Conservation (phyloP, 768 basidiomycete genomes). For the Lanmaoa rubissima region DNA sequence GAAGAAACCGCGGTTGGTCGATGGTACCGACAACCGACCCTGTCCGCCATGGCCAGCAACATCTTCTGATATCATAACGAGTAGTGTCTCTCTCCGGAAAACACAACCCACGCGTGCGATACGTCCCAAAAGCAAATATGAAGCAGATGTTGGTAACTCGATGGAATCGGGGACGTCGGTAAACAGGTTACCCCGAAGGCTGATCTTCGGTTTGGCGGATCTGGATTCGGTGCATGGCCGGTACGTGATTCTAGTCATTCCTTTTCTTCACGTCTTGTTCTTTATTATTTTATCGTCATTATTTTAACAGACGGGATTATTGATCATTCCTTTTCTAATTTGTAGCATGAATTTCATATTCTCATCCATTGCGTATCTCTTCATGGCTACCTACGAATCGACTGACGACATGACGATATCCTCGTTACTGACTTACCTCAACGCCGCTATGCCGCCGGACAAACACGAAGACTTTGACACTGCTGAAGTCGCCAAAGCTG, state of each 20-base stretch:
- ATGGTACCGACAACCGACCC: constrained; percentile 17
- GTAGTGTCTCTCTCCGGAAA: constrained; percentile 19
- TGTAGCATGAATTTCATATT: constrained; percentile 57
- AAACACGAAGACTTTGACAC: constrained; percentile 85
- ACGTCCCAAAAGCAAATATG: constrained; percentile 28
- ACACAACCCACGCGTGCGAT: constrained; percentile 23
- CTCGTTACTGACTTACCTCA: constrained; percentile 65
- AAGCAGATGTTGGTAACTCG: constrained; percentile 19
- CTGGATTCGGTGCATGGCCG: constrained; percentile 59
- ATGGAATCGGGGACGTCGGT: constrained; percentile 15
- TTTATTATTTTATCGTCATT: too few relatives aligned
- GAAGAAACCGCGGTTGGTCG: constrained; percentile 26
- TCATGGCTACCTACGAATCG: constrained; percentile 62
- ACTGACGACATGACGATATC: constrained; percentile 71
- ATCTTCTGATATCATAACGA: constrained; percentile 15
- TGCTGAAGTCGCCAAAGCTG: constrained; percentile 58
- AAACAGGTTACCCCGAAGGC: constrained; percentile 26
- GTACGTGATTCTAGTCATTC: constrained; percentile 38
- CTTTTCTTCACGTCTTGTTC: background rate
- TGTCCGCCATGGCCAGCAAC: constrained; percentile 22
- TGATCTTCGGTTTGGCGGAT: constrained; percentile 47
- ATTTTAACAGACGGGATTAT: constrained; percentile 3
- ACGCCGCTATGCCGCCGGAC: constrained; percentile 72
- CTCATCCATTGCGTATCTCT: constrained; percentile 61
- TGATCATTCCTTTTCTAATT: constrained; percentile 8